A percentile compares a stretch with the other conserved stretches of the same genome.
Evolutionary conservation across 1,284 basidiomycete genomes (phyloP).

Genomic region (Microbotryum saponariae): DNA sequence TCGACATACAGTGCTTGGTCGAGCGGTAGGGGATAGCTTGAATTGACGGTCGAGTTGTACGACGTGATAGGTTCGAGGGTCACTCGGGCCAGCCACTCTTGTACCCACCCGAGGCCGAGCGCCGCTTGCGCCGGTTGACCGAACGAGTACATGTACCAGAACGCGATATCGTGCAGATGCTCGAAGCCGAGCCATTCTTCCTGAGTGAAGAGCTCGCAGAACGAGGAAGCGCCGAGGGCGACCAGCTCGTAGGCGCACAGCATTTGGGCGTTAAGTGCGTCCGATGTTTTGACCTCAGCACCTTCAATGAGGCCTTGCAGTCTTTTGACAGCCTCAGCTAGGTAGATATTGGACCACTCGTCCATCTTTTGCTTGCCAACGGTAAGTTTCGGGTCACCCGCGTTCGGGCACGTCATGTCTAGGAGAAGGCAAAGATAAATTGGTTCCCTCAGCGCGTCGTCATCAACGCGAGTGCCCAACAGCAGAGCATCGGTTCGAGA

Average conservation of each 20-base stretch:
- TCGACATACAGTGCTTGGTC: conserved; percentile 55
- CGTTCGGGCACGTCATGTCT: conserved; percentile 27
- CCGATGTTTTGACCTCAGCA: conserved; percentile 59
- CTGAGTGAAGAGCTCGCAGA: conserved; percentile 55
- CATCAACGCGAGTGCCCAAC: not conserved
- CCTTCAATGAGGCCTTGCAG: conserved; percentile 54
- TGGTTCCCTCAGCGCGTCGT: too few relatives aligned
- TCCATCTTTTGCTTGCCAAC: conserved; percentile 4
- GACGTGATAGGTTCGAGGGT: conserved; percentile 50
- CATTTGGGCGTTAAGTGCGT: conserved; percentile 48
- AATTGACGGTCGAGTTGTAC: conserved; percentile 51
- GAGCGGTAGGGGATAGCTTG: conserved; percentile 46
- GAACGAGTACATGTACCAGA: conserved; percentile 42
- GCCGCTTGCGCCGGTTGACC: conserved; percentile 43
- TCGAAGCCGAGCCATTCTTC: conserved; percentile 60
- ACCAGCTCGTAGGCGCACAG: conserved; percentile 56
- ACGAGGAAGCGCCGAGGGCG: conserved; percentile 45
- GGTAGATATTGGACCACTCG: conserved; percentile 49
- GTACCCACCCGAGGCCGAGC: conserved; percentile 44
- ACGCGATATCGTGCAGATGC: conserved; percentile 46
- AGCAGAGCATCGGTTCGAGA: conserved; percentile 9
- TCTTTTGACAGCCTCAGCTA: conserved; percentile 58
- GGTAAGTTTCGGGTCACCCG: conserved; percentile 4
- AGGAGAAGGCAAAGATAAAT: too few relatives aligned
- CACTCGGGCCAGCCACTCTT: conserved; percentile 43